Evolutionary conservation across 2,329 filamentous ascomycete genomes (phyloP).

Genomic region (Epichloe elymi): DNA sequence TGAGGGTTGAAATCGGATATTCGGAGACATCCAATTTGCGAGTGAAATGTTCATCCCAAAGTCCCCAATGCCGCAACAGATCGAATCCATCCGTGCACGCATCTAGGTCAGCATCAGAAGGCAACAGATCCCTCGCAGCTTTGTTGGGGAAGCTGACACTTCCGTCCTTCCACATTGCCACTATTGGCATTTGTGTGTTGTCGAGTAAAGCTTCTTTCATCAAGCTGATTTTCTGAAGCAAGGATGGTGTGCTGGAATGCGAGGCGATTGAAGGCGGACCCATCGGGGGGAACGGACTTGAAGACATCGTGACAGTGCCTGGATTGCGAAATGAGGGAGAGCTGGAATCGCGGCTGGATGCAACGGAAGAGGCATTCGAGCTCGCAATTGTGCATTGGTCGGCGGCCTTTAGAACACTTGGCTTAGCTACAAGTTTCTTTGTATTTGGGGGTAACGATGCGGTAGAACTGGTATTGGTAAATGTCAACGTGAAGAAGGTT

Average conservation of each 20-base stretch:
- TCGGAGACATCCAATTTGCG: conserved; percentile 42
- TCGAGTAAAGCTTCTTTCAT: conserved; percentile 70
- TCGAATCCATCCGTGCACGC: conserved; percentile 35
- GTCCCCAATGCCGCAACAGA: conserved; percentile 43
- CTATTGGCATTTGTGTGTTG: conserved; percentile 59
- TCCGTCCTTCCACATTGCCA: conserved; percentile 72
- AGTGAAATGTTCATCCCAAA: conserved; percentile 56
- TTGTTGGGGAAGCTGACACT: conserved; percentile 62
- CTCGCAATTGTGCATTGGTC: conserved; percentile 31
- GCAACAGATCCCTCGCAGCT: conserved; percentile 43
- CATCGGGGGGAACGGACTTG: conserved; percentile 51
- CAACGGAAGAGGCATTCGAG: conserved; percentile 32
- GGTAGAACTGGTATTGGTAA: conserved; percentile 45
- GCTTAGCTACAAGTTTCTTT: conserved; percentile 26
- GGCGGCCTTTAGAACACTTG: conserved; percentile 30
- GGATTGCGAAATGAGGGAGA: conserved; percentile 39
- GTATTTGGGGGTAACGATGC: conserved; percentile 18
- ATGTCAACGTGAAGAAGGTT: conserved; percentile 61
- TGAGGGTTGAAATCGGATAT: conserved; percentile 52
- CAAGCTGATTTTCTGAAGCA: conserved; percentile 58
- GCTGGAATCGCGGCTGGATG: conserved; percentile 34
- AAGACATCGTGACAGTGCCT: conserved; percentile 36
- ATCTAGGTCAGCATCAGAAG: conserved; percentile 26
- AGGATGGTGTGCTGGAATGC: conserved; percentile 45
- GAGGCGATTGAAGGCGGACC: conserved; percentile 47